Evolutionary conservation across 2,329 filamentous ascomycete species (phyloP).

Genomic region (Paramyrothecium sp.): DNA sequence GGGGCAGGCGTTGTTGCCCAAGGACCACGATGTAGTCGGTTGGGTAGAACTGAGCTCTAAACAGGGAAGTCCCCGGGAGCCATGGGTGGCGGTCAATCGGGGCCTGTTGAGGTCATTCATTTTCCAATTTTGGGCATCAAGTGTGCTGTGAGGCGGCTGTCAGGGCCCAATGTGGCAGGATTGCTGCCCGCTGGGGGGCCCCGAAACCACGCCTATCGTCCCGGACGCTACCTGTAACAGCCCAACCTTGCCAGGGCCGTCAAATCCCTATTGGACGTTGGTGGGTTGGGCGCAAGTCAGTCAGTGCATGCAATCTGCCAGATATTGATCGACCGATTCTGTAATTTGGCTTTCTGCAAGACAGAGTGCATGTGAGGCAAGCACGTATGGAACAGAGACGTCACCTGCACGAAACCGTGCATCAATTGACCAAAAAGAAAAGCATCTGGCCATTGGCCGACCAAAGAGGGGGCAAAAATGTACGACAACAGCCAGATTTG

Average conservation of each 20-base stretch:
- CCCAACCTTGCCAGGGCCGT: too few species aligned
- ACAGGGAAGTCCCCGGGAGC: slow-evolving; percentile 1
- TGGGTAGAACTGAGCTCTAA: not conserved
- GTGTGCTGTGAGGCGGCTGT: slow-evolving; percentile 25
- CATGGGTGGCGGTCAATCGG: not conserved
- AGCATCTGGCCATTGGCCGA: not conserved
- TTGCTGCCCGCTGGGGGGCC: not conserved
- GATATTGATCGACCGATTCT: too few species aligned
- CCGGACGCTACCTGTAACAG: too few species aligned
- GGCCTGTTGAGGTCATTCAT: not conserved
- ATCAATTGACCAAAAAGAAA: too few species aligned
- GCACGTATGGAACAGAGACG: too few species aligned
- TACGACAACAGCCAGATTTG: not conserved
- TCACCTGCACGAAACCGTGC: too few species aligned
- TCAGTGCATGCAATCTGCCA: too few species aligned
- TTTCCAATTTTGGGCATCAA: slow-evolving; percentile 22
- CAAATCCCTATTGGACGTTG: too few species aligned
- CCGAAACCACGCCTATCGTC: too few species aligned
- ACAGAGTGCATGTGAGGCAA: too few species aligned
- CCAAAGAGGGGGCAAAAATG: not conserved
- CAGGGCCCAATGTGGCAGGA: not conserved
- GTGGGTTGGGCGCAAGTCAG: too few species aligned
- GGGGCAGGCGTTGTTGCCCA: not conserved
- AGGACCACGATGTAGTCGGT: not conserved
- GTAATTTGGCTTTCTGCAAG: too few species aligned